Evolutionary conservation across 257 asterid species (phyloP), one percentile per base, ranked within the genome.

Genomic region (Plantago major): DNA sequence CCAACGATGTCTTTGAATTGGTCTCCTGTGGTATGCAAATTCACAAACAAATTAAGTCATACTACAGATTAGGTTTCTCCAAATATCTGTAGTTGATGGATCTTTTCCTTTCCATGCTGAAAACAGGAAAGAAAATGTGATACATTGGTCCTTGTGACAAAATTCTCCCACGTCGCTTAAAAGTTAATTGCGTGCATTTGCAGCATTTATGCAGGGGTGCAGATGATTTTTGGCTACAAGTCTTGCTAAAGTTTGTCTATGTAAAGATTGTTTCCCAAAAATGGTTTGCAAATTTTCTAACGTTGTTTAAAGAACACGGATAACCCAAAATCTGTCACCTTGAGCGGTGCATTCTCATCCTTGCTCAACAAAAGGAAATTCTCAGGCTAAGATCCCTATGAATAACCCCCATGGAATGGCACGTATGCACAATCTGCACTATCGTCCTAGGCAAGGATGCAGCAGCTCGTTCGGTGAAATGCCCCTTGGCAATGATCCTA

Each of bases 371-470:
- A 68, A 46, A 83, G 73, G 84, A 83, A 83, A 56, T 83, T 83
- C 74, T 80, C 90, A 0, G 89, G 89, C 80, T 83, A 22, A 83
- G 82, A 69, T 83, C 89, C 67, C 89, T 68, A 9, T 83, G 90
- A 44, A 83, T 83, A 37, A 83, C 90, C 60, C 90, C 90, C 86
- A 83, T 83, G 11, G 84, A 75, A 55, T 83, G 86, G 45, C 84
- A 83, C 0, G 86, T 83, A 55, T 83, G 86, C 50, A 83, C 86
- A 16, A 83, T 83, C 69, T 78, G 77, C 40, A 83, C 87, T n/a
- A 83, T 83, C 6, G 90, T 83, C 63, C 87, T 69, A 9, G 78
- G 68, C 74, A 83, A 73, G 7, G 87, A 81, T 1, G 90, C 90
- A 1, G 90, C 90, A 2, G 84, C 87, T 8, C 87, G 76, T 69